Evolutionary conservation across 2,329 filamentous ascomycete genomes (phyloP).

Genomic region (Thyridium curvatum): DNA sequence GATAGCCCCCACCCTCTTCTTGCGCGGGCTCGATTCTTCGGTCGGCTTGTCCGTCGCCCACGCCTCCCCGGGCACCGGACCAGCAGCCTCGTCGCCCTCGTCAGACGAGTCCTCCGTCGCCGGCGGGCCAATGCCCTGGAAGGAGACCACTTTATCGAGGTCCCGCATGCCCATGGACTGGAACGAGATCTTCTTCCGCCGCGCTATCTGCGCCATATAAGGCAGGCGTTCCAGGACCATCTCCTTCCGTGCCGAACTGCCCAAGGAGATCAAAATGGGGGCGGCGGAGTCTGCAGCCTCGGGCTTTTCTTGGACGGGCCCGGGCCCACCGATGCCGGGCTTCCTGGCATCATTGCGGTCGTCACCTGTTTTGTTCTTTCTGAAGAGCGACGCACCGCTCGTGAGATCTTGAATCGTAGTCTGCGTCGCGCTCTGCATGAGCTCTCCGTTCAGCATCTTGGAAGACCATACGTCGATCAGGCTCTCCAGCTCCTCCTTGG

Average conservation of each 20-base stretch:
- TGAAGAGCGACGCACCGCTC: constrained; percentile 42
- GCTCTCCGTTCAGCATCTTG: constrained; percentile 52
- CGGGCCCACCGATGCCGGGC: constrained; percentile 6
- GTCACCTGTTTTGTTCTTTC: constrained; percentile 26
- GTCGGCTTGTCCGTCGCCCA: constrained; percentile 58
- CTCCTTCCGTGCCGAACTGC: constrained; percentile 62
- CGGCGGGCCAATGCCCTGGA: constrained; percentile 49
- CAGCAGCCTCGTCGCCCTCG: constrained; percentile 28
- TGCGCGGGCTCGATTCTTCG: constrained; percentile 45
- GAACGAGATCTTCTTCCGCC: constrained; percentile 29
- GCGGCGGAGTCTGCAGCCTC: constrained; percentile 13
- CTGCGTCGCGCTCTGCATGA: constrained; percentile 33
- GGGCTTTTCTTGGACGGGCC: too few relatives aligned
- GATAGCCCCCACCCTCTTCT: constrained; percentile 23
- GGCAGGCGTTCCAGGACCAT: constrained; percentile 81
- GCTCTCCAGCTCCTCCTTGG: constrained; percentile 74
- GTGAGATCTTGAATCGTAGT: constrained; percentile 29
- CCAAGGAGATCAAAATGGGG: constrained; percentile 47
- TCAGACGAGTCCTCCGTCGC: constrained; percentile 38
- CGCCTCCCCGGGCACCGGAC: constrained; percentile 29
- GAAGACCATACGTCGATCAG: constrained; percentile 65
- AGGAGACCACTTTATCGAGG: constrained; percentile 62
- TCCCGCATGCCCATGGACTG: constrained; percentile 40
- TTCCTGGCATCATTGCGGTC: constrained; percentile 8
- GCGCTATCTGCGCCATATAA: constrained; percentile 67